A percentile compares a stretch with the other conserved stretches of the same genome.
These are phyloP conservation scores for Backusella luteola DNA, from an alignment of 192 early-diverging fungal species.

Conservation along the genomic window DNA sequence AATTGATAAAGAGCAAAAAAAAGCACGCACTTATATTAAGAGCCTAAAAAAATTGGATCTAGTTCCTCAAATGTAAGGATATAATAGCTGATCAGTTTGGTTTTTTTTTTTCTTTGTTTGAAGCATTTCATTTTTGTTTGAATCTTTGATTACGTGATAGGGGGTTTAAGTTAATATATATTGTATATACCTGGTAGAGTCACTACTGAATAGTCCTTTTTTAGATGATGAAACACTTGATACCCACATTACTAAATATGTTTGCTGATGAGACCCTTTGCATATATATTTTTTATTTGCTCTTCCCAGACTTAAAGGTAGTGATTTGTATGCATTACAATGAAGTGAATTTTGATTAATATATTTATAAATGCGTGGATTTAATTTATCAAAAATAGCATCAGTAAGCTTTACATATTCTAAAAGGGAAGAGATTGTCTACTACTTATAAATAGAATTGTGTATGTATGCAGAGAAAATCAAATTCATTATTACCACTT, in stretches of 20 bases:
- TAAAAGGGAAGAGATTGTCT: background rate
- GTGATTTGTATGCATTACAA: background rate
- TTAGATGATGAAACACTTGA: background rate
- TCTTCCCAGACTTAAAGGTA: no score
- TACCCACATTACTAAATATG: background rate
- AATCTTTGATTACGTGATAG: background rate
- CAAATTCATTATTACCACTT: no score
- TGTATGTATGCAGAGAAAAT: no score
- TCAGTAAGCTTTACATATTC: no score
- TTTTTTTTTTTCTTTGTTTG: background rate
- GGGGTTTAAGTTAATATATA: background rate
- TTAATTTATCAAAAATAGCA: background rate
- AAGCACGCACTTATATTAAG: background rate
- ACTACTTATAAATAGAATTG: background rate
- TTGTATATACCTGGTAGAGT: background rate
- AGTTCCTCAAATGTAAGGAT: background rate
- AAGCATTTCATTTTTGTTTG: no score
- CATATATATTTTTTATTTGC: background rate
- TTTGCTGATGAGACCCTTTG: background rate
- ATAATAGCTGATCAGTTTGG: background rate
- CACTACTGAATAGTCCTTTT: background rate
- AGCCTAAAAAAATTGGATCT: background rate
- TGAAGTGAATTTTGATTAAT: no score
- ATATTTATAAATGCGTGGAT: background rate
- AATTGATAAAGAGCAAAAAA: background rate